Evolutionary conservation across 2,329 filamentous ascomycete genomes (phyloP).

Genomic region (Hypoxylon sp.): DNA sequence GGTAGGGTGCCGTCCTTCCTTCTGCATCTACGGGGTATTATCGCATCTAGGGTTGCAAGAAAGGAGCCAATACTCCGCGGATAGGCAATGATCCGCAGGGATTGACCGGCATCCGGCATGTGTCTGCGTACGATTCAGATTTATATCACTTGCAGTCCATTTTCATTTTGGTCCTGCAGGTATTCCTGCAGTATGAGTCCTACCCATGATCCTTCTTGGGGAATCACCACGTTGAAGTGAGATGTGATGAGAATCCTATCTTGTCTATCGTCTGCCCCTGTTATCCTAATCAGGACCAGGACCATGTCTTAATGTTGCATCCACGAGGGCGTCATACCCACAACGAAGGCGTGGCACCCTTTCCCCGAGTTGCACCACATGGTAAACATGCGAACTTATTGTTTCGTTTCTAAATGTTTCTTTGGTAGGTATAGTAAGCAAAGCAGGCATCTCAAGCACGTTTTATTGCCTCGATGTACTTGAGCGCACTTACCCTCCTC

Average conservation of each 20-base stretch:
- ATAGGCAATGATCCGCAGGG: constrained; percentile 7
- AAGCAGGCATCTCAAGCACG: neutral
- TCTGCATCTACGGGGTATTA: constrained; percentile 8
- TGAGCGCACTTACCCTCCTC: neutral
- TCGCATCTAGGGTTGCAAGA: constrained; percentile 1
- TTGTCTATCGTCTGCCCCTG: too few species aligned
- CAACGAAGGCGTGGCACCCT: neutral
- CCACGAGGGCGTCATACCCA: neutral
- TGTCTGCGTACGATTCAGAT: neutral
- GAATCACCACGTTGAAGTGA: too few species aligned
- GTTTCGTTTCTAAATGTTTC: neutral
- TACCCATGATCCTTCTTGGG: constrained; percentile 3
- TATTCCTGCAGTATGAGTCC: neutral
- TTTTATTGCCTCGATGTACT: neutral
- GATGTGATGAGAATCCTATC: too few species aligned
- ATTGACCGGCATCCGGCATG: neutral
- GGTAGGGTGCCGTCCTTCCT: constrained; percentile 2
- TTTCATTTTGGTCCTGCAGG: neutral
- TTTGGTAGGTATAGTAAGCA: constrained; percentile 13
- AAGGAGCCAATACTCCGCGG: constrained; percentile 10
- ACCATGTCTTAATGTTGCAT: neutral
- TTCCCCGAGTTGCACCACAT: constrained; percentile 6
- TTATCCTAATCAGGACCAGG: neutral
- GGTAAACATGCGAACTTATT: constrained; percentile 5
- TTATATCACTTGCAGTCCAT: constrained; percentile 3